Evolutionary conservation across 108 stramenopile genomes (phyloP).

Genomic region (Schizochytrium sp.): DNA sequence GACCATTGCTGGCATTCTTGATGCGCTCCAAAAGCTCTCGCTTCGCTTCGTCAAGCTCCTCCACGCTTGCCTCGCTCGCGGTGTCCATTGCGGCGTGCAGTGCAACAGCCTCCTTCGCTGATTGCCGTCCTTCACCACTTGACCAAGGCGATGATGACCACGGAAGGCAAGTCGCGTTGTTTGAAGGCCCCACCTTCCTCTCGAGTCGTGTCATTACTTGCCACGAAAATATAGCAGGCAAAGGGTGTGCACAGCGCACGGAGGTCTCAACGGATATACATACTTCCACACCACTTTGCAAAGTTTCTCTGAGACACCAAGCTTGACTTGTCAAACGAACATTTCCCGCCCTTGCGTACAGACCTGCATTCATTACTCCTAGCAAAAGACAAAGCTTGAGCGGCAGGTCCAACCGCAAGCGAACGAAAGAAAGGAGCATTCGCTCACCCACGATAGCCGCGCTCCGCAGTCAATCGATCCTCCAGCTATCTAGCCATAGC

Average conservation of each 20-base stretch:
- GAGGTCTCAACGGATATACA: neutral
- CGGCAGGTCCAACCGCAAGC: too few relatives aligned
- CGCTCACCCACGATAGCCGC: too few relatives aligned
- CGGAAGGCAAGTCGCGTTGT: neutral
- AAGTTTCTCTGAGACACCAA: too few relatives aligned
- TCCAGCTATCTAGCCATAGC: too few relatives aligned
- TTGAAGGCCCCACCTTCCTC: neutral
- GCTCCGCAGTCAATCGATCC: too few relatives aligned
- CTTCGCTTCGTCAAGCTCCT: constrained; percentile 1
- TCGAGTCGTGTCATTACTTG: neutral
- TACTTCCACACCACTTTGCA: too few relatives aligned
- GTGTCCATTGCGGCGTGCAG: neutral
- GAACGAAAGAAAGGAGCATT: too few relatives aligned
- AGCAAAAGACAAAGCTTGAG: too few relatives aligned
- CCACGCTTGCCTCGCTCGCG: neutral
- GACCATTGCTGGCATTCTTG: constrained; percentile 17
- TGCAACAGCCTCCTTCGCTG: neutral
- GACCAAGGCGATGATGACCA: neutral
- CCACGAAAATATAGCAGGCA: neutral
- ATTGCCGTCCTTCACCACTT: too few relatives aligned
- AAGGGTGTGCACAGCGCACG: neutral
- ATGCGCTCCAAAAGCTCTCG: constrained; percentile 7
- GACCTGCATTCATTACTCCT: too few relatives aligned
- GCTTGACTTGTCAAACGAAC: too few relatives aligned
- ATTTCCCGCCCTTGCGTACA: too few relatives aligned